phyloP scores from a whole-genome alignment of 1,284 basidiomycete species.

The Sphagnurus paluster region DNA sequence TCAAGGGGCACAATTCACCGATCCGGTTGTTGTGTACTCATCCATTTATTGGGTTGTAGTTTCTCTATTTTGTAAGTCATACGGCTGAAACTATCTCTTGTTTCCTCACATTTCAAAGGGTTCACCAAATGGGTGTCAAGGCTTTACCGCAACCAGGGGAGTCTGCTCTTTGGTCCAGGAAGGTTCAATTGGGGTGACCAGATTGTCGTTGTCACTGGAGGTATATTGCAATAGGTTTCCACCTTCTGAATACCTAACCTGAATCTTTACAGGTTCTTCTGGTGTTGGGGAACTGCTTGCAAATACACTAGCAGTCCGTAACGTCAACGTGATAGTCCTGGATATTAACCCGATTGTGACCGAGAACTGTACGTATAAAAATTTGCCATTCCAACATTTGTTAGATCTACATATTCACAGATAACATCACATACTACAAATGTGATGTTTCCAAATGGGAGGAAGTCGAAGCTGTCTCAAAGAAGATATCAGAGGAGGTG shows the following conservation, averaged over 20 bases:
- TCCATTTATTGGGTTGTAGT: constrained; percentile 55
- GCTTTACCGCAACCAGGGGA: constrained; percentile 73
- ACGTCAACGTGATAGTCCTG: constrained; percentile 83
- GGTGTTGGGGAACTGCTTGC: constrained; percentile 88
- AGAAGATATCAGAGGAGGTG: constrained; percentile 76
- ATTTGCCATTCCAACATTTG: background rate
- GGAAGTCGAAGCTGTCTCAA: constrained; percentile 72
- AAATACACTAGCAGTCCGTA: constrained; percentile 78
- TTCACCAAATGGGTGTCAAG: constrained; percentile 66
- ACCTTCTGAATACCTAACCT: constrained; percentile 7
- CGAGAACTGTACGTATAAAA: constrained; percentile 53
- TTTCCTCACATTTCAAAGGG: constrained; percentile 43
- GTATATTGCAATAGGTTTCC: constrained; percentile 40
- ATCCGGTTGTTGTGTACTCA: constrained; percentile 51
- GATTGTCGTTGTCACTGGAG: constrained; percentile 88
- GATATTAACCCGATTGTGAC: constrained; percentile 77
- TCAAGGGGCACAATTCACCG: constrained; percentile 55
- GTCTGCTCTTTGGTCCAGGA: constrained; percentile 55
- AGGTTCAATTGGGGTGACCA: constrained; percentile 82
- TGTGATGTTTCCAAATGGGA: constrained; percentile 91
- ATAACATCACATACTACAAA: constrained; percentile 79
- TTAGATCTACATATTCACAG: constrained; percentile 35
- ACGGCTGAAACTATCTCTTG: background rate
- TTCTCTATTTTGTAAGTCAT: constrained; percentile 64
- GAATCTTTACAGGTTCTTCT: constrained; percentile 62